A percentile compares a stretch with the other conserved stretches of the same genome.
phyloP scores from a whole-genome alignment of 306 rosid species.

The Senna siamea region DNA sequence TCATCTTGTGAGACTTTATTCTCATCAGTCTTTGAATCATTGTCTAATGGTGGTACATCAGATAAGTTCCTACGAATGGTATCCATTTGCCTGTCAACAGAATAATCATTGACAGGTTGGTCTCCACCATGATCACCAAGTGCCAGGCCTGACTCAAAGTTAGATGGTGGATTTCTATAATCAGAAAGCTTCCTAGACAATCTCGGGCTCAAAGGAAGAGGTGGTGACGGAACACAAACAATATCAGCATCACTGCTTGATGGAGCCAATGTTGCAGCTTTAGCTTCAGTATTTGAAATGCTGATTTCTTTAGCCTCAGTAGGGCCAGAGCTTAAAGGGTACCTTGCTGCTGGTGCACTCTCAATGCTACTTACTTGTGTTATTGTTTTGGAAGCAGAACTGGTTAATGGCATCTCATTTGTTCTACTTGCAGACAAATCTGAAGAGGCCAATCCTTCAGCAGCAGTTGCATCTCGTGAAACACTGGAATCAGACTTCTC shows the following conservation, averaged over 20 bases:
- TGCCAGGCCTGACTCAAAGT: constrained; percentile 48
- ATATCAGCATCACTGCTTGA: constrained; percentile 65
- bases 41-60: constrained; percentile 58
- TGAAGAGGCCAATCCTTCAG: constrained; percentile 63
- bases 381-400: constrained; percentile 62
- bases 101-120: constrained; percentile 62
- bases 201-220: constrained; percentile 87
- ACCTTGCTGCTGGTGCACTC: constrained; percentile 55
- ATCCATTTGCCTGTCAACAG: constrained; percentile 78
- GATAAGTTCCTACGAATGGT: constrained; percentile 60
- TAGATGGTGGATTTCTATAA: constrained; percentile 68
- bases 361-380: constrained; percentile 57
- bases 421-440: constrained; percentile 60
- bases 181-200: constrained; percentile 83
- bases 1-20: constrained; percentile 72
- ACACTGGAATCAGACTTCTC: constrained; percentile 77
- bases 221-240: constrained; percentile 67
- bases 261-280: constrained; percentile 58
- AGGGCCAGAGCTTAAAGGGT: constrained; percentile 61
- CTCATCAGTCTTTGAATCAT: constrained; percentile 46
- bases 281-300: constrained; percentile 63
- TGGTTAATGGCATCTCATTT: constrained; percentile 50
- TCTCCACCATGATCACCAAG: constrained; percentile 69
- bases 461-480: constrained; percentile 58
- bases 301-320: constrained; percentile 60